These are phyloP conservation scores for Leccinum aurantiacum DNA, from an alignment of 768 basidiomycete genomes.

Conservation along the genomic window DNA sequence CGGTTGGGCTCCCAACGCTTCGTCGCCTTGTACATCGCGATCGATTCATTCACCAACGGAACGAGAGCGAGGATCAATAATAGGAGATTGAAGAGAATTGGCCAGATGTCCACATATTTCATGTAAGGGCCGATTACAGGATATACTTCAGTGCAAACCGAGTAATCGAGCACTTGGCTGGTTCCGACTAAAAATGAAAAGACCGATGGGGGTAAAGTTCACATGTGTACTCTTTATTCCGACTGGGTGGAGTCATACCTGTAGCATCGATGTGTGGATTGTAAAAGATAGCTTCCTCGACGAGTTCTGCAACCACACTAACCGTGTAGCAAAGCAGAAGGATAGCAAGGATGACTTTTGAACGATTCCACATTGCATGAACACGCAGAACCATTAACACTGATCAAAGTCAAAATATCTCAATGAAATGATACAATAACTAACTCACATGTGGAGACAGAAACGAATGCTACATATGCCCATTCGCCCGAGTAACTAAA, in stretches of 20 bases:
- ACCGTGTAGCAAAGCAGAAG: neutral
- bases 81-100: too few species aligned
- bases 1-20: too few species aligned
- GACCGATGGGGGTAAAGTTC: too few species aligned
- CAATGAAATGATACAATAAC: neutral
- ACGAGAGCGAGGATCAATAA: too few species aligned
- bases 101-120: too few species aligned
- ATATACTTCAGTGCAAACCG: too few species aligned
- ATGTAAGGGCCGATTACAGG: too few species aligned
- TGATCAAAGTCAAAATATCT: neutral
- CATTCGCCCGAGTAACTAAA: neutral
- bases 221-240: too few species aligned
- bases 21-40: too few species aligned
- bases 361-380: neutral
- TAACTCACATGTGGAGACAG: neutral
- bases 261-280: neutral
- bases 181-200: too few species aligned
- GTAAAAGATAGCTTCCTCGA: neutral
- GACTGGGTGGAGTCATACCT: neutral
- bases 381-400: neutral
- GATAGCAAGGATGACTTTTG: neutral
- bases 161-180: too few species aligned
- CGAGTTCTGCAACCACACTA: neutral
- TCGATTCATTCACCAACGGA: too few species aligned
- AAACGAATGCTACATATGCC: neutral